A percentile compares a stretch with the other conserved stretches of the same genome.
Evolutionary conservation across 805 yeast species (phyloP).

Genomic region (Kodamaea lidongshanica): DNA sequence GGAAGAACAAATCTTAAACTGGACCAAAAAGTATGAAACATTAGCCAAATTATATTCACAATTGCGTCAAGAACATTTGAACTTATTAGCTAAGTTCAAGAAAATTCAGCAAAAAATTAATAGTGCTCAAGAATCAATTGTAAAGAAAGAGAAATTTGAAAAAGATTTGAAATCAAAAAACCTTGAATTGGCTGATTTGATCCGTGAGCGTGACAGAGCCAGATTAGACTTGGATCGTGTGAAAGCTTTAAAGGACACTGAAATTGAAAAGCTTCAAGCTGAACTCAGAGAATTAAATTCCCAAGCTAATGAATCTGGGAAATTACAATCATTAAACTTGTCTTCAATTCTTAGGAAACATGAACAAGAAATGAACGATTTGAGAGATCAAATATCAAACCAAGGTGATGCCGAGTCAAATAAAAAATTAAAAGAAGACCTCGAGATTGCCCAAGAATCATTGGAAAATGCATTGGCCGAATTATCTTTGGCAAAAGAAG

Average conservation of each 20-base stretch:
- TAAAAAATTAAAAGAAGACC: conserved; percentile 53
- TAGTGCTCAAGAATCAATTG: conserved; percentile 82
- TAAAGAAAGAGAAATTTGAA: conserved; percentile 76
- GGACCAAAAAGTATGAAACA: conserved; percentile 85
- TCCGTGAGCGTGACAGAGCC: conserved; percentile 85
- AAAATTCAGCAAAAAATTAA: conserved; percentile 81
- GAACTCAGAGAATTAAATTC: conserved; percentile 57
- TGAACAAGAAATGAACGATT: conserved; percentile 48
- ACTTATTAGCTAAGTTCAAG: conserved; percentile 68
- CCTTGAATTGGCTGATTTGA: conserved; percentile 80
- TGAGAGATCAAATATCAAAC: conserved; percentile 32
- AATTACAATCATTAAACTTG: conserved; percentile 58
- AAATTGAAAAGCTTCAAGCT: conserved; percentile 59
- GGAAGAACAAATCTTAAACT: conserved; percentile 68
- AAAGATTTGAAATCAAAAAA: conserved; percentile 79
- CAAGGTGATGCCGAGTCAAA: conserved; percentile 33
- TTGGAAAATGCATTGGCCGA: conserved; percentile 66
- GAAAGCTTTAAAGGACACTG: conserved; percentile 58
- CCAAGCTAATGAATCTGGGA: conserved; percentile 53
- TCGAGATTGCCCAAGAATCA: conserved; percentile 72
- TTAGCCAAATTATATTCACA: conserved; percentile 86
- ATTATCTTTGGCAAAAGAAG: conserved; percentile 46
- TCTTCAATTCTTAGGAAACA: conserved; percentile 56
- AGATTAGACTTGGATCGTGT: conserved; percentile 71
- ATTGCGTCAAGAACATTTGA: conserved; percentile 85